phyloP scores from a whole-genome alignment of 1,284 basidiomycete species.

The Neonothopanus nambi region DNA sequence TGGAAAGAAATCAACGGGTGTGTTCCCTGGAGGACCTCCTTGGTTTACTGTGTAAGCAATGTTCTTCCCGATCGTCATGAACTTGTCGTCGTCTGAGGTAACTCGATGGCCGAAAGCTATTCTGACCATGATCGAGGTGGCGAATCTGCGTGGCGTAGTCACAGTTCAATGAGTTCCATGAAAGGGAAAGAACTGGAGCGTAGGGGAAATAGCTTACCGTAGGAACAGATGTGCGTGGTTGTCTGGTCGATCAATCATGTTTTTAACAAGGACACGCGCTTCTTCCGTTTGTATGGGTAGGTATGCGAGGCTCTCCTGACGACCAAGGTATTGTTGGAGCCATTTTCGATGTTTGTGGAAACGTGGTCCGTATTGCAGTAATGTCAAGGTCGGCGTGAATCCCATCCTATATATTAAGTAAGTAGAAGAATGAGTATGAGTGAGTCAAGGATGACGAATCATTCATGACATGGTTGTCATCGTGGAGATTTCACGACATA shows the following conservation, averaged over 20 bases:
- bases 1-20: constrained; percentile 24
- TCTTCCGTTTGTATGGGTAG: constrained; percentile 18
- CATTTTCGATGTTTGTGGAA: constrained; percentile 23
- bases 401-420: constrained; percentile 21
- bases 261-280: constrained; percentile 18
- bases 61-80: constrained; percentile 18
- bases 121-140: constrained; percentile 22
- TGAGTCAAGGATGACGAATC: neutral
- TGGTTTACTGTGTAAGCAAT: constrained; percentile 13
- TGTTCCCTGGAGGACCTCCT: constrained; percentile 22
- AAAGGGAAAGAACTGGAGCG: no score
- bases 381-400: constrained; percentile 18
- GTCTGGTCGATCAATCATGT: constrained; percentile 10
- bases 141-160: constrained; percentile 17
- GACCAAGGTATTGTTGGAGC: constrained; percentile 19
- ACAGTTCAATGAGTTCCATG: no score
- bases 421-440: neutral
- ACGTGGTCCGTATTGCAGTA: constrained; percentile 21
- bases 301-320: constrained; percentile 16
- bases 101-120: constrained; percentile 26
- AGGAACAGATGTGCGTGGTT: neutral
- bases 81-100: constrained; percentile 23
- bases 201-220: no score
- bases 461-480: neutral
- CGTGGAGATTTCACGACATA: constrained; percentile 2